Evolutionary conservation across 2,329 filamentous ascomycete species (phyloP), one percentile per base, ranked within the genome.

Genomic region (Eurotiales sp.): DNA sequence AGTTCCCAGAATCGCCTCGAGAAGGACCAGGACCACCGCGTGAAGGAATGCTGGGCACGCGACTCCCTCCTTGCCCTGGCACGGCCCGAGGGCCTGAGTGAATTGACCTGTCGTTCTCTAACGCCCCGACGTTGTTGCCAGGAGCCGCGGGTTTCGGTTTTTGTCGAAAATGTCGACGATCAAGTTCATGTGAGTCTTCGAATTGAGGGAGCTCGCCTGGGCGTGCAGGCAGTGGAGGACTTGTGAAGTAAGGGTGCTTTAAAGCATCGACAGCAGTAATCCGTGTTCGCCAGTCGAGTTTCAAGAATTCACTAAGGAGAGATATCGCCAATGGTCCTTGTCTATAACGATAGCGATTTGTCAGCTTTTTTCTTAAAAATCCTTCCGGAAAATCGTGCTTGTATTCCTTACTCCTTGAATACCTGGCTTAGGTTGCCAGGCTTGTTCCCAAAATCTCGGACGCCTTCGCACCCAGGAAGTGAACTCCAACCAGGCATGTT

Each of bases 141-240:
- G 93, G 92, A 3, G 92, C 92, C 10, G 92, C 79, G 19, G 87
- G 87, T 64, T 89, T 89, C 6, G 46, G 51, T 62, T 93, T 86
- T 53, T 90, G 87, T 58, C 95, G 86, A 60, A 90, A 92, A 70
- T 92, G 95, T 66, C 90, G 84, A 46, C 92, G 83, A 66, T 99
- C 93, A n/a, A 97, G 77, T 69, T 99, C 93, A 70, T 99, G 93
- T 40, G 90, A 96, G 62, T 96, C 92, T 65, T 95, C 89, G 63
- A 96, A 97, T 14, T 76, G 81, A 2, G 93, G 93, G n/a, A 99
- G 80, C 46, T 97, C 90, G 57, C 87, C 85, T 1, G 93, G 90
- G 50, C 82, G 81, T 34, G 91, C 84, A 8, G 93, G 93, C 4
- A 87, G 76, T 3, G 93, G 93, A 1, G 80, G 71, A 51, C 82